Conservation (phyloP, 1,284 basidiomycete species). For the Rhizoctonia solani region DNA sequence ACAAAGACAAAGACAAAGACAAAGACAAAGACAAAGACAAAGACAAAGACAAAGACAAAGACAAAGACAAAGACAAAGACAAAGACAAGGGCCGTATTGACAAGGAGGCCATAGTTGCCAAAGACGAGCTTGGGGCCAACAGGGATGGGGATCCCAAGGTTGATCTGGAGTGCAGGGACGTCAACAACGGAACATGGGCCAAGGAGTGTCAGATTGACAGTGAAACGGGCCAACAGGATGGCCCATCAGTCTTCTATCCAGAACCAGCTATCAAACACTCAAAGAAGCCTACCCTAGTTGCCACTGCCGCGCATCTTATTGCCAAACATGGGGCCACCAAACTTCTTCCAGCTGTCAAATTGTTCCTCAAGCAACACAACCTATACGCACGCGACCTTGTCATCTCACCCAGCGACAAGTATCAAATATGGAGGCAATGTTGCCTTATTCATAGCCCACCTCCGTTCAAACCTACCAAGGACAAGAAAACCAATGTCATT, state of each 20-base stretch:
- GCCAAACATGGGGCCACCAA: background rate
- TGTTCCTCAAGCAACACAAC: background rate
- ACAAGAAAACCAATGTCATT: background rate
- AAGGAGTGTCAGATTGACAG: background rate
- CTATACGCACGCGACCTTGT: background rate
- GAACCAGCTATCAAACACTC: background rate
- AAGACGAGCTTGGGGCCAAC: background rate
- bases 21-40: no score
- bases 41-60: no score
- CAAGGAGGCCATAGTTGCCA: background rate
- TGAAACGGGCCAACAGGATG: background rate
- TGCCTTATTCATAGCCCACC: conserved; percentile 3
- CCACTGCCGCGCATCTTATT: background rate
- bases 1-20: no score
- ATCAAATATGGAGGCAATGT: background rate
- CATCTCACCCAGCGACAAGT: background rate
- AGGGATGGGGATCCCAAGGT: background rate
- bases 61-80: no score
- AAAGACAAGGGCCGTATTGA: no score
- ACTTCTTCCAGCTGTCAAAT: background rate
- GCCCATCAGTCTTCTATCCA: background rate
- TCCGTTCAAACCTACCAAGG: conserved; percentile 6
- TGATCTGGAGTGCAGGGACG: background rate
- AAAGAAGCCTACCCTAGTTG: background rate
- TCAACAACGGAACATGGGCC: background rate